phyloP scores from a whole-genome alignment of 441 rosid genomes.

The Bruguiera hainesii region DNA sequence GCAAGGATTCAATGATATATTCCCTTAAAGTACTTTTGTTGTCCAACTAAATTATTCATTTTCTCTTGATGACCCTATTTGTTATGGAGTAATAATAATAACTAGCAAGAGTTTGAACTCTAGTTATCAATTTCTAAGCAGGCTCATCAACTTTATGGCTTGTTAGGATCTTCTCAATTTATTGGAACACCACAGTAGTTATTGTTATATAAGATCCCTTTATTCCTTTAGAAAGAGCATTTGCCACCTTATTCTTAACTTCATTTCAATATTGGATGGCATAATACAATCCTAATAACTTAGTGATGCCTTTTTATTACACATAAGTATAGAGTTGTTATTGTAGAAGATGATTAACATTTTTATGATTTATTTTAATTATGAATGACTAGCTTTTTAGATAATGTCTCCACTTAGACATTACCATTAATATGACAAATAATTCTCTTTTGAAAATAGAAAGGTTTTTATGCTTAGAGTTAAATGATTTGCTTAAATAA shows the following conservation, averaged over 20 bases:
- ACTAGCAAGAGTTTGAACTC: too few species aligned
- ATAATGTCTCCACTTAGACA: neutral
- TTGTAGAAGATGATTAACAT: neutral
- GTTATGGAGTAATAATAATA: too few species aligned
- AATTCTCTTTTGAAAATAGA: neutral
- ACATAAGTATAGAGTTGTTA: neutral
- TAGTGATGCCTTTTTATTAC: neutral
- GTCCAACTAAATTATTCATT: too few species aligned
- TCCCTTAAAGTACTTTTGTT: too few species aligned
- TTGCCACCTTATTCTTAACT: neutral
- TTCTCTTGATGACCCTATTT: too few species aligned
- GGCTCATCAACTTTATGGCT: too few species aligned
- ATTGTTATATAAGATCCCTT: too few species aligned
- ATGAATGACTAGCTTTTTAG: accelerated
- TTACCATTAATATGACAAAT: accelerated
- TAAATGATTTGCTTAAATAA: neutral
- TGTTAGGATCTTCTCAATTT: neutral
- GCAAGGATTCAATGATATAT: too few species aligned
- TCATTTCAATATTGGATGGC: neutral
- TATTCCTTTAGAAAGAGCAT: too few species aligned
- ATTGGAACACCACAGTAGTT: accelerated
- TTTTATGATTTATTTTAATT: neutral
- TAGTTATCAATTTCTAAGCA: too few species aligned
- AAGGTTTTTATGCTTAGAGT: accelerated
- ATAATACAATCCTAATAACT: neutral